A percentile compares a stretch with the other conserved stretches of the same genome.
phyloP scores from a whole-genome alignment of 768 basidiomycete genomes.

The Sistotremastrum niveocremeum region DNA sequence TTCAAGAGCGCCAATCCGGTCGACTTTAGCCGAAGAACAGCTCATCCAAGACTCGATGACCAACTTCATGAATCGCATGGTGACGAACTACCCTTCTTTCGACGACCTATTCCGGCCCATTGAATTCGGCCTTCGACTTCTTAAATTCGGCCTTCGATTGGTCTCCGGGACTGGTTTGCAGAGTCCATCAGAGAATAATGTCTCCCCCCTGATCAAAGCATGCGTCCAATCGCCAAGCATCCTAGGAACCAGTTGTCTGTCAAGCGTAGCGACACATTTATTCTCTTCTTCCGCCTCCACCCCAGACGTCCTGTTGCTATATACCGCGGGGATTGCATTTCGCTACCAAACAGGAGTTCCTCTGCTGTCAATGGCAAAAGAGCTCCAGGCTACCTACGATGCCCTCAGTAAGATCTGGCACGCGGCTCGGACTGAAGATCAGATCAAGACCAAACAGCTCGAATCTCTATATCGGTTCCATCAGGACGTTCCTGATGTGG shows the following conservation, averaged over 20 bases:
- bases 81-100: slow-evolving; percentile 52
- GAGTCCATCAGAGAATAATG: too few species aligned
- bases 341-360: too few species aligned
- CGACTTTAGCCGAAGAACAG: slow-evolving; percentile 33
- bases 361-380: too few species aligned
- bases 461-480: slow-evolving; percentile 57
- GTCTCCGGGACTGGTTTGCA: slow-evolving; percentile 10
- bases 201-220: too few species aligned
- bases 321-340: too few species aligned
- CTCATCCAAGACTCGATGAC: slow-evolving; percentile 68
- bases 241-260: too few species aligned
- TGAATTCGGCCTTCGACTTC: slow-evolving; percentile 45
- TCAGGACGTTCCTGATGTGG: background rate
- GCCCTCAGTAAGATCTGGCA: slow-evolving; percentile 73
- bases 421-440: slow-evolving; percentile 59
- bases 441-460: slow-evolving; percentile 46
- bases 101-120: slow-evolving; percentile 59
- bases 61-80: slow-evolving; percentile 64
- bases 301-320: too few species aligned
- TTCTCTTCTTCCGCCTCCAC: too few species aligned
- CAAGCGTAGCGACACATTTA: too few species aligned
- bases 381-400: slow-evolving; percentile 33
- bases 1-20: slow-evolving; percentile 1
- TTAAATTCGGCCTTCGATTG: slow-evolving; percentile 63
- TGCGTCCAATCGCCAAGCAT: too few species aligned